Evolutionary conservation across 139 green algal species (phyloP), one percentile per base, ranked within the genome.

Genomic region (Dunaliella sp.): DNA sequence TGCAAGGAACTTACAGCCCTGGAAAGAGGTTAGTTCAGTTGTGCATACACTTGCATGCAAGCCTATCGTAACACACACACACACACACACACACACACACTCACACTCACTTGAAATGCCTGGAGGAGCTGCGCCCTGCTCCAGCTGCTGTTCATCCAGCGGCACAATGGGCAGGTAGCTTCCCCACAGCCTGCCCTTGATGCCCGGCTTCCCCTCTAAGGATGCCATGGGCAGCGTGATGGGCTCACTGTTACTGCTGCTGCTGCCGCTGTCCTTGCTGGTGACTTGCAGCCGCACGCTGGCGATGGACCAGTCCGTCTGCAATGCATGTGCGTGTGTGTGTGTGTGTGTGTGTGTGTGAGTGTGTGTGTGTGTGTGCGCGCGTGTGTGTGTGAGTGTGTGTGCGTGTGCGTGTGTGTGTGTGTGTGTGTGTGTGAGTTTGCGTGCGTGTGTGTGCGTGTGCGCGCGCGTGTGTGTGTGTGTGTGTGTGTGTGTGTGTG

Each of bases 231-330:
- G 96, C 77, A 82, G 32, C n/a, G 75, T 34, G 33, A 77, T 76
- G 74, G 65, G 0, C 77, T 30, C 28, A 58, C 38, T 3, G n/a
- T 26, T 3, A 37, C 32, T 36, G 31, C 48, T 26, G 65, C 74
- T 38, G 35, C 35, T 80, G 84, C 75, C 1, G 76, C 58, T 21
- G 89, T 72, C 82, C 33, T 33, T 85, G 80, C 34, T 81, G 36
- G 90, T 59, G 12, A 95, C 93, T 36, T 85, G 86, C 36, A 99
- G n/a, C 3, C 85, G 92, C 32, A 98, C 65, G 0, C 93, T 94
- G 30, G 95, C 89, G 31, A 99, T 94, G 22, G 89, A 93, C 96
- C 96, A 99, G 93, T 99, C 96, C 2, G 96, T 99, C 94, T 99
- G 92, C 77, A n/a, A n/a, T 65, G 48, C 16, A 16, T 65, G 48